Percentiles rank a stretch among this genome's conserved stretches.
Evolutionary conservation across 495 filamentous ascomycete genomes (phyloP).

Genomic region (Neurospora intermedia): DNA sequence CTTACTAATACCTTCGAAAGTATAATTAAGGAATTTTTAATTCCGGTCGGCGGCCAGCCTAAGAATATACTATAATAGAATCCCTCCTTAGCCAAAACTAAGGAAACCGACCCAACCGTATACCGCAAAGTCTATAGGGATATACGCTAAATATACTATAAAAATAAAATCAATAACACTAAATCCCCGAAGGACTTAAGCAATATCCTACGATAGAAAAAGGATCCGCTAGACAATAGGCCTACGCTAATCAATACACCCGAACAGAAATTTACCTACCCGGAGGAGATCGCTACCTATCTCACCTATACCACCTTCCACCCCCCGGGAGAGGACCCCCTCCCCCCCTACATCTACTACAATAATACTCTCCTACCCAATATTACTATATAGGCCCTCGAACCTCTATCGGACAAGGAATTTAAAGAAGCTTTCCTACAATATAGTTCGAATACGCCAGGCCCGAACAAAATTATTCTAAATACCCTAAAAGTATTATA

Average conservation of each 20-base stretch:
- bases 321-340: background rate
- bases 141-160: no score
- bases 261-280: background rate
- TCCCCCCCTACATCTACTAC: background rate
- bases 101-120: fast-evolving
- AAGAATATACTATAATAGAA: no score
- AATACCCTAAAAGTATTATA: background rate
- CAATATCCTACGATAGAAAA: background rate
- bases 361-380: fast-evolving
- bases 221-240: background rate
- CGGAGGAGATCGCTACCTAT: background rate
- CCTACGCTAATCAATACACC: background rate
- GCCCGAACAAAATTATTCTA: background rate
- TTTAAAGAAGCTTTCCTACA: background rate
- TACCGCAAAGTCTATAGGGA: no score
- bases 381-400: background rate
- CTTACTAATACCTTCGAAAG: no score
- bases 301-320: background rate
- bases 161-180: no score
- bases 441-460: no score
- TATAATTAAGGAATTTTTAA: no score
- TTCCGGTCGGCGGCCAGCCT: fast-evolving
- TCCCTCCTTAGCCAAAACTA: no score
- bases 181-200: background rate
- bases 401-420: background rate